Percentiles rank a stretch among this genome's conserved stretches.
Evolutionary conservation across 257 asterid species (phyloP).

Genomic region (Salvia hispanica): DNA sequence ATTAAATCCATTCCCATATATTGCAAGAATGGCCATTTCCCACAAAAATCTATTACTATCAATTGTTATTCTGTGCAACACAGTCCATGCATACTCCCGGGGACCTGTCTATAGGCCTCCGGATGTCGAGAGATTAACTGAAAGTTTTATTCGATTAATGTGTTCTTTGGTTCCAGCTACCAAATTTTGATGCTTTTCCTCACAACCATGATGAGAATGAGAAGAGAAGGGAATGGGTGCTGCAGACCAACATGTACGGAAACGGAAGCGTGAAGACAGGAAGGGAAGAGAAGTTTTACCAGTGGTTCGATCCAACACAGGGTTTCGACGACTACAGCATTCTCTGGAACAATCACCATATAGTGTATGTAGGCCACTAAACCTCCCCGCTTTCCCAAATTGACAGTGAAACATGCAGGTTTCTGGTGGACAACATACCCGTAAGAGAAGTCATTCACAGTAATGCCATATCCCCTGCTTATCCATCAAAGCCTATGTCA

Average conservation of each 20-base stretch:
- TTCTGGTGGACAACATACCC: constrained; percentile 77
- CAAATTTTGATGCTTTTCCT: constrained; percentile 66
- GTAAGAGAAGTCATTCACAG: constrained; percentile 57
- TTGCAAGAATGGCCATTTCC: constrained; percentile 39
- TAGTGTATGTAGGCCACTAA: constrained; percentile 59
- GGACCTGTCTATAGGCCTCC: too few relatives aligned
- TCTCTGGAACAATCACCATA: constrained; percentile 85
- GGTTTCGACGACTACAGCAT: constrained; percentile 72
- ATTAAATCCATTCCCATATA: constrained; percentile 25
- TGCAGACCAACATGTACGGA: constrained; percentile 82
- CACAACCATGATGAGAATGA: constrained; percentile 84
- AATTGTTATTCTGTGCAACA: constrained; percentile 30
- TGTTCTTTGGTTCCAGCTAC: constrained; percentile 59
- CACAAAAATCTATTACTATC: constrained; percentile 28
- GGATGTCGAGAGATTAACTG: constrained; percentile 61
- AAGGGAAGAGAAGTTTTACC: constrained; percentile 85
- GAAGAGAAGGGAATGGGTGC: constrained; percentile 73
- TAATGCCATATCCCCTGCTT: constrained; percentile 52
- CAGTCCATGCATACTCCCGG: constrained; percentile 39
- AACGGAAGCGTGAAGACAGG: constrained; percentile 85
- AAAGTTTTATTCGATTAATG: constrained; percentile 45
- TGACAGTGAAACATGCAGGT: constrained; percentile 42
- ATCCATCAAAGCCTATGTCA: constrained; percentile 90
- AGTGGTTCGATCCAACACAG: constrained; percentile 85
- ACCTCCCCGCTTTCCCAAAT: background rate